Base-by-base conservation (phyloP, 306 rosid species). In the Cicer bijugum region DNA sequence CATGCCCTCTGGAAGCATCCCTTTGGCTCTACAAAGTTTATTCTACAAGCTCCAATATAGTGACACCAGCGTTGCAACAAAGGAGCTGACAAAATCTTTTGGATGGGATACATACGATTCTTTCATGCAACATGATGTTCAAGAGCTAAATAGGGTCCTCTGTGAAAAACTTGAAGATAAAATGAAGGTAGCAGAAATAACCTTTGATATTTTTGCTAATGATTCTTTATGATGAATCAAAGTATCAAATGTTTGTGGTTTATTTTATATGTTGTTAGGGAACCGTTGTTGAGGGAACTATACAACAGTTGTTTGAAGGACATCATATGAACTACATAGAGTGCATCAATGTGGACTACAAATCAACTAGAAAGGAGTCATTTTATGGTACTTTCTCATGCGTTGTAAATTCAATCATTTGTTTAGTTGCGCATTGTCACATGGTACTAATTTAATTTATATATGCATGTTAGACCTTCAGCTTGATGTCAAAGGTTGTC, bases 231-330 rank as follows among this genome's bases (percentile, higher is more conserved):
- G 16, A 71, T 65, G 47, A 59, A 40, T 39, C 57, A 16, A 38
- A 46, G 14, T 45, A 56, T 64, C 50, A 75, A 71, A 80, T 35
- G 48, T 43, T 40, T 58, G 12, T 74, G 51, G 42, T 42, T 52
- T 52, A 80, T 81, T 46, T 61, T 63, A 43, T 20, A 61, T 76
- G 35, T 70, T 45, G 45, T 35, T 68, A 92, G 98, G 98, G 97
- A 85, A 92, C 98, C 50, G 98, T 92, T 69, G 98, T 92, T 38
- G 98, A 92, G 91, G 98, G 98, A 73, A 92, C 98, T 15, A 92
- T 92, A 83, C 98, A 92, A 68, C 85, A 90, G 79, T 87, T 92
- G 72, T 92, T 92, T 71, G 98, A 92, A 85, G 98, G 98, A 42
- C 97, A 92, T 76, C 97, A 92, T 69, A 92, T 92, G 98, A 92